Base-by-base conservation (phyloP, 495 filamentous ascomycete genomes). In the Trypethelium eluteriae region DNA sequence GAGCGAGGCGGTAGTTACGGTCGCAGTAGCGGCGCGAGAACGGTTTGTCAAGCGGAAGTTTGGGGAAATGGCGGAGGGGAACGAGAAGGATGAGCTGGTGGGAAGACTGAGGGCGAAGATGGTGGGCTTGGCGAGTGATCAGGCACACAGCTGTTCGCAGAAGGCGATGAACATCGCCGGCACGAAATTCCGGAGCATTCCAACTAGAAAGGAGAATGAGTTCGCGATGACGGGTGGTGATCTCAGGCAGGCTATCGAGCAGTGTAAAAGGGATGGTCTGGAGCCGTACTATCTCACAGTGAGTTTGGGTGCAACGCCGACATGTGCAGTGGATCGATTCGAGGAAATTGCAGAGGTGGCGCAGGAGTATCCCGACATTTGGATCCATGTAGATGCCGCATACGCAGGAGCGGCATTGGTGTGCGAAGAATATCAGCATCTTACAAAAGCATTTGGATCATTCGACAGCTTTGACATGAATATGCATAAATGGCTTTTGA, bases 401-500 rank as follows among this genome's bases (percentile, higher is more conserved):
- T 98, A 96, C 78, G 94, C 94, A 3, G 94, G 94, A 0, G 85
- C 91, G 0, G 86, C 91, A 39, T 81, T 98, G 4, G 81, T 96
- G 3, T 88, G 86, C 16, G 86, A 91, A 18, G 91, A 96, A 72
- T 91, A 88, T 73, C 87, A 90, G 69, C 80, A 90, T 72, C 82
- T 91, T 63, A 80, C 88, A 0, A 73, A 80, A 50, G 77, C 83
- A 6, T 85, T 96, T 62, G 76, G 75, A 10, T 74, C 79, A 1
- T 91, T 96, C 66, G 92, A 96, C 77, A 91, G 87, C 72, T 96
- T 94, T 80, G 85, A 96, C 73, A 86, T 90, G 79, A 98, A 98
- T 77, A 89, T 97, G 89, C 94, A 97, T 80, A 98, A 98, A 80
- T 97, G 94, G 93, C 81, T 97, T 46, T 83, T 97, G 14, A 91